Evolutionary conservation across 78 protist species (phyloP), one percentile per base, ranked within the genome.

Genomic region (Cavenderia fasciculata): DNA sequence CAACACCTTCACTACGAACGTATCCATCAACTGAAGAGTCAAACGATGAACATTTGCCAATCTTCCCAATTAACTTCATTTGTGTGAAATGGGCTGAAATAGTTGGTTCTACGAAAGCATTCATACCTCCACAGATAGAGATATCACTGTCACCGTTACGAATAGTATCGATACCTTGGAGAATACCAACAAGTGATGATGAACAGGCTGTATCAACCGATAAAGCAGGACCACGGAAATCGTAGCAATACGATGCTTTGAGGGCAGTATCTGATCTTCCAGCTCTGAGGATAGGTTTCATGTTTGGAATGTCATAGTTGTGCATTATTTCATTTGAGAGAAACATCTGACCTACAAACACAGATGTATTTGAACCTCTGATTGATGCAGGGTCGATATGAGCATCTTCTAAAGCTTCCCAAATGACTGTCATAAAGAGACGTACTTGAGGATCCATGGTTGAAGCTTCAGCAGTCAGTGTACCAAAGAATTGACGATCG

Each of bases 181-280:
- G n/a, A n/a, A n/a, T n/a, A 6, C 96, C 94, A 36, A 88, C 87
- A n/a, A 94, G 78, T 25, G 97, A 71, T 19, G 93, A 66, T 34
- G 95, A 87, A 87, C 98, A 96, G 14, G 98, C 98, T 1, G 98
- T 92, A 71, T 96, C 98, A 18, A 95, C 47, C 1, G 74, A 21
- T 43, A 82, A 40, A 21, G 82, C 63, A 18, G 94, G 94, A 16
- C 96, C 96, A 27, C 10, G 19, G 10, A 72, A 54, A 52, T 72
- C 79, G 31, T n/a, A 72, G 25, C 79, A 51, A 72, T 72, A 38
- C 0, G 79, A 72, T 12, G 54, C 57, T 23, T 65, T 21, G 38
- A 54, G 49, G 4, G 79, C 38, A 38, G 27, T 57, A 4, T 27
- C 34, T 2, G 34, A 57, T 25, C n/a, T n/a, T n/a, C n/a, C n/a